A percentile compares a stretch with the other conserved stretches of the same genome.
Conservation (phyloP, 2,329 filamentous ascomycete species). For the Verticillium tricorpus region DNA sequence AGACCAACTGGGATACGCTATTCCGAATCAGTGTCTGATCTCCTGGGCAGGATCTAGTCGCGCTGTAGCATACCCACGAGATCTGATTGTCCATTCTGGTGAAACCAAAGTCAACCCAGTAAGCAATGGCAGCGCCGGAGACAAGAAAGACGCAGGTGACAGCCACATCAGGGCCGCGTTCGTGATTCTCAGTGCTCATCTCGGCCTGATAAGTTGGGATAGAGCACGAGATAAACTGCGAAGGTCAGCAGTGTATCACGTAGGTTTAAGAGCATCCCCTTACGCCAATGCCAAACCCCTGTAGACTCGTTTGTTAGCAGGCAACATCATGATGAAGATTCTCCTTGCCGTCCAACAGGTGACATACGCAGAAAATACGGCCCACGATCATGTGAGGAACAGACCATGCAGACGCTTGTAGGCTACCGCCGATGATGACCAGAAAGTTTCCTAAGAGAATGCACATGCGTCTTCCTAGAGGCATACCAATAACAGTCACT, state of each 20-base stretch:
- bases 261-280: background rate
- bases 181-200: constrained; percentile 2
- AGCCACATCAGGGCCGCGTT: constrained; percentile 9
- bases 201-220: constrained; percentile 11
- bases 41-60: too few species aligned
- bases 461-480: constrained; percentile 7
- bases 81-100: constrained; percentile 9
- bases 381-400: constrained; percentile 11
- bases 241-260: background rate
- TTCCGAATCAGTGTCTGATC: too few species aligned
- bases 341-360: background rate
- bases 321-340: too few species aligned
- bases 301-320: background rate
- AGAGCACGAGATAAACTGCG: constrained; percentile 11
- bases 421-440: constrained; percentile 7
- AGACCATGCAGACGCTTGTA: constrained; percentile 10
- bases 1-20: constrained; percentile 3
- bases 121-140: constrained; percentile 9
- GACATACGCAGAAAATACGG: constrained; percentile 6
- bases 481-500: constrained; percentile 9
- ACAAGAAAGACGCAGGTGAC: constrained; percentile 9
- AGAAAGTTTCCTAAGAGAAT: constrained; percentile 8
- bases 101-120: constrained; percentile 12
- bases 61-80: constrained; percentile 5
- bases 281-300: constrained; percentile 2